phyloP scores from a whole-genome alignment of 2,329 filamentous ascomycete species.

The Xylariaceae sp. region DNA sequence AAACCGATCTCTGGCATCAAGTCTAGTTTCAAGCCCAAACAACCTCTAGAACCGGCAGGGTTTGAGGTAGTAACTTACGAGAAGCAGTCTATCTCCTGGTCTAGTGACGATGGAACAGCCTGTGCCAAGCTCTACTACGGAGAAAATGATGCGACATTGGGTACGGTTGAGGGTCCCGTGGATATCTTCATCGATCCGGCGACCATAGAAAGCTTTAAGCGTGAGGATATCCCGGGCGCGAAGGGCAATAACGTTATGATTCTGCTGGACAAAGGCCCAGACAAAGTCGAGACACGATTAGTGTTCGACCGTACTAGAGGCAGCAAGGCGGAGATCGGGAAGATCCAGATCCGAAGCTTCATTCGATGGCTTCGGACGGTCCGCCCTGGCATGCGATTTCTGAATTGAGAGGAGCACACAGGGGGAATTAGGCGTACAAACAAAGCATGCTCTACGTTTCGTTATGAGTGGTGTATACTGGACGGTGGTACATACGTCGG shows the following conservation, averaged over 20 bases:
- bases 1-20: background rate
- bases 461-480: background rate
- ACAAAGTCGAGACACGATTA: constrained; percentile 9
- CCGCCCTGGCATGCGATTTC: constrained; percentile 16
- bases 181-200: constrained; percentile 21
- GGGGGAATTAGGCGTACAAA: background rate
- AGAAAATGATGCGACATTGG: constrained; percentile 13
- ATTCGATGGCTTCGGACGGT: constrained; percentile 24
- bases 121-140: constrained; percentile 21
- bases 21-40: background rate
- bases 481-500: background rate
- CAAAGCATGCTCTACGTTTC: background rate
- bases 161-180: constrained; percentile 11
- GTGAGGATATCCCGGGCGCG: constrained; percentile 14
- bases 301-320: constrained; percentile 23
- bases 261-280: constrained; percentile 7
- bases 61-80: constrained; percentile 25
- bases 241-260: constrained; percentile 17
- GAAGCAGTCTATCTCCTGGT: constrained; percentile 20
- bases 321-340: constrained; percentile 21
- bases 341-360: constrained; percentile 23
- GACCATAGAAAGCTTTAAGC: constrained; percentile 13
- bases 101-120: constrained; percentile 1
- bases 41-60: background rate
- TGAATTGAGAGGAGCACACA: constrained; percentile 1